Conservation (phyloP, 2,329 filamentous ascomycete genomes). For the Calonectria naviculata region DNA sequence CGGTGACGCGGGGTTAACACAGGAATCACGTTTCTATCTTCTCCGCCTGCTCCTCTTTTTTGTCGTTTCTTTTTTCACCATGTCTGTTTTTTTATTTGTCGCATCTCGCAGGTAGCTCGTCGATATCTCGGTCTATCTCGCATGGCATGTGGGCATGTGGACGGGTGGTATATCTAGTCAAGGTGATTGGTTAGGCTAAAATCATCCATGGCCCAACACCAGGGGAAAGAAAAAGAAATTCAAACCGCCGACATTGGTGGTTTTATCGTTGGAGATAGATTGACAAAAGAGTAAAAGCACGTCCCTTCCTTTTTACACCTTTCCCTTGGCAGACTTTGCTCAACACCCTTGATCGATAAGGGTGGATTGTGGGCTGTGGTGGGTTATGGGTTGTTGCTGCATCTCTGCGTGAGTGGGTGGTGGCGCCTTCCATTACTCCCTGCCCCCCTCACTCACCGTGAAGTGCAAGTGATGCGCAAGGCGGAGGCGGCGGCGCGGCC, state of each 20-base stretch:
- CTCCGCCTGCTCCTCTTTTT: background rate
- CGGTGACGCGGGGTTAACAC: conserved; percentile 7
- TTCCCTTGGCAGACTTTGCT: background rate
- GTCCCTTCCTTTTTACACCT: background rate
- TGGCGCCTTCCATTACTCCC: conserved; percentile 21
- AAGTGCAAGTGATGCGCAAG: background rate
- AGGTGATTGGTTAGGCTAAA: conserved; percentile 16
- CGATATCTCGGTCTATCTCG: conserved; percentile 18
- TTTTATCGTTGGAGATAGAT: background rate
- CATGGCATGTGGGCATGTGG: conserved; percentile 13
- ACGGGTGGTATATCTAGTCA: background rate
- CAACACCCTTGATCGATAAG: conserved; percentile 1
- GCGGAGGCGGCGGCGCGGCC: conserved; percentile 12
- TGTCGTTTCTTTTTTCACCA: background rate
- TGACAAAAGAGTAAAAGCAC: background rate
- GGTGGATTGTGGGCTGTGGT: conserved; percentile 10
- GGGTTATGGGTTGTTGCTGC: conserved; percentile 10
- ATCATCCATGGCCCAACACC: background rate
- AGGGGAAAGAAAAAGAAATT: background rate
- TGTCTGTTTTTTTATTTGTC: conserved; percentile 12
- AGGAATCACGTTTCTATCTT: background rate
- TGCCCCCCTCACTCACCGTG: conserved; percentile 8
- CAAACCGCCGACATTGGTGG: background rate
- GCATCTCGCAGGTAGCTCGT: conserved; percentile 11
- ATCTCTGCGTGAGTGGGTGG: conserved; percentile 11